Conservation (phyloP, 75 land plant genomes). For the Chamaecyparis obtusa region DNA sequence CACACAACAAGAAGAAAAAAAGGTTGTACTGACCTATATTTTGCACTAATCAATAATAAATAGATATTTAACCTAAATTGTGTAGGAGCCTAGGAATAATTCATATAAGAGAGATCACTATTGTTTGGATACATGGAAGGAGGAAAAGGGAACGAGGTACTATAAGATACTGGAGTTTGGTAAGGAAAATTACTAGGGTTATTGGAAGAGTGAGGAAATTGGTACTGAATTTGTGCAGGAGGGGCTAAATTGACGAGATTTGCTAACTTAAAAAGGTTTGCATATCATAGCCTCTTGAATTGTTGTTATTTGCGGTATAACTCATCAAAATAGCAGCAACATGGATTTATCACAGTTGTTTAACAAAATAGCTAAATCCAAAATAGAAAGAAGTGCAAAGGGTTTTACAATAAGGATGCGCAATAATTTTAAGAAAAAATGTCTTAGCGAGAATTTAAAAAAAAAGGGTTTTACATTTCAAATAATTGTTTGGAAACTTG, state of each 20-base stretch:
- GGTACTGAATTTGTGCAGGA: not conserved
- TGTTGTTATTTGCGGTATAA: conserved; percentile 3
- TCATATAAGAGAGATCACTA: not conserved
- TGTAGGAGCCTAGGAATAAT: not conserved
- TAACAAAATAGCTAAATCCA: not conserved
- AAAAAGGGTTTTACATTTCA: too few species aligned
- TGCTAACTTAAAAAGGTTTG: not conserved
- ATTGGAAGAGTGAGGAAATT: not conserved
- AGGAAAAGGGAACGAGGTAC: conserved; percentile 15
- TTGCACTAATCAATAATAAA: too few species aligned
- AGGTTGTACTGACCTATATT: too few species aligned
- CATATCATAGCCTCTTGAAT: not conserved
- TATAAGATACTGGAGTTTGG: conserved; percentile 12
- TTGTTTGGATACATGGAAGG: conserved; percentile 1
- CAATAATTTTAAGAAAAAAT: too few species aligned
- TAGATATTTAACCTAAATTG: not conserved
- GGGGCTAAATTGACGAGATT: not conserved
- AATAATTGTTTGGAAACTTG: too few species aligned
- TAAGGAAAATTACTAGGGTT: conserved; percentile 5
- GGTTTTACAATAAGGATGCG: too few species aligned
- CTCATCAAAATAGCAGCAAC: not conserved
- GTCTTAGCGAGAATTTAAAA: too few species aligned
- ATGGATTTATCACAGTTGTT: not conserved
- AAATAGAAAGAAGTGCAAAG: too few species aligned
- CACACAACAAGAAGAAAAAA: too few species aligned